Evolutionary conservation across 2,329 filamentous ascomycete species (phyloP).

Genomic region (Cercospora berteroae): DNA sequence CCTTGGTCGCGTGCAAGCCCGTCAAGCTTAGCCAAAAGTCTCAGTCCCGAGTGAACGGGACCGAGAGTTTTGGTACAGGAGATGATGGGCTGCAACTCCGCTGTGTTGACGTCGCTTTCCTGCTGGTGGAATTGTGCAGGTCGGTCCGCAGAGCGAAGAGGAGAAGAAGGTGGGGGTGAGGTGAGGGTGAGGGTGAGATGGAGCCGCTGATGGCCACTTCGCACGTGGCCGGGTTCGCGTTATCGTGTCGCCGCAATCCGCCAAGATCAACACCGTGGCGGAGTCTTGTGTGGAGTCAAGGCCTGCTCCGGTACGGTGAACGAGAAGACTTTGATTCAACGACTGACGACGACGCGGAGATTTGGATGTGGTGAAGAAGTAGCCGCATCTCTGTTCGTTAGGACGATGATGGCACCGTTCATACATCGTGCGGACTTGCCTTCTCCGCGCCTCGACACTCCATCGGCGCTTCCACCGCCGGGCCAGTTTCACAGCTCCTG

Average conservation of each 20-base stretch:
- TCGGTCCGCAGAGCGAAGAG: too few species aligned
- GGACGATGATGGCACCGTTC: too few species aligned
- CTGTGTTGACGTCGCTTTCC: neutral
- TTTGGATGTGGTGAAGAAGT: too few species aligned
- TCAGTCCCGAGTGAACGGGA: neutral
- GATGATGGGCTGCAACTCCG: neutral
- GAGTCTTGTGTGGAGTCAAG: conserved; percentile 1
- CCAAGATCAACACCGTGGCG: neutral
- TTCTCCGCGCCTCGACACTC: neutral
- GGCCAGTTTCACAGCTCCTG: neutral
- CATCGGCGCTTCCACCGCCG: neutral
- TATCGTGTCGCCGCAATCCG: neutral
- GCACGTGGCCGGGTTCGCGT: neutral
- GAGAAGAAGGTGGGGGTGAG: too few species aligned
- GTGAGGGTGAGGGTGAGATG: too few species aligned
- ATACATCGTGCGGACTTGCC: too few species aligned
- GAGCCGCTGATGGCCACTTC: too few species aligned
- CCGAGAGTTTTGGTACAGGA: neutral
- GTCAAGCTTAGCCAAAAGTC: neutral
- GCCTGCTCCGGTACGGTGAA: too few species aligned
- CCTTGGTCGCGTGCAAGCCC: neutral
- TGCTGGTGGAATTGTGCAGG: too few species aligned
- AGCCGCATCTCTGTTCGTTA: too few species aligned
- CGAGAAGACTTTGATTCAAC: neutral
- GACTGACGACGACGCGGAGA: too few species aligned